Percentiles rank a stretch among this genome's conserved stretches.
These are phyloP conservation scores for Botrytis porri DNA, from an alignment of 2,329 filamentous ascomycete species.

Conservation along the genomic window DNA sequence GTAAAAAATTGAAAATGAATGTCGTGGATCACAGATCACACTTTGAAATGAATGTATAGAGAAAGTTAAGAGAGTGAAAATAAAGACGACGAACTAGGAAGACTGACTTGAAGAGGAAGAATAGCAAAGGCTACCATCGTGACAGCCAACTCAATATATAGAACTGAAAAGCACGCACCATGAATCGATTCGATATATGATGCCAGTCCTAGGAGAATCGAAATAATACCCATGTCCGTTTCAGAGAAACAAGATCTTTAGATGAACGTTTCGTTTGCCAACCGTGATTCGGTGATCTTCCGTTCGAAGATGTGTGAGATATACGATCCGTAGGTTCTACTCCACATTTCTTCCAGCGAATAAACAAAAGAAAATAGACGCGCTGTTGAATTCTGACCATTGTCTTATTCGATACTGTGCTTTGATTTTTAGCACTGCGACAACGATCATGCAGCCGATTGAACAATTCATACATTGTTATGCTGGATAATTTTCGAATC, in stretches of 20 bases:
- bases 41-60: conserved; percentile 9
- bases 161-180: background rate
- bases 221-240: background rate
- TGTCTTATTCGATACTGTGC: background rate
- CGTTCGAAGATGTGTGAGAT: background rate
- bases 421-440: background rate
- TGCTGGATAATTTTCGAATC: background rate
- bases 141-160: conserved; percentile 15
- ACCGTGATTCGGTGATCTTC: background rate
- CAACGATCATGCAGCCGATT: background rate
- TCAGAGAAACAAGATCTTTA: background rate
- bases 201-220: background rate
- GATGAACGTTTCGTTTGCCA: background rate
- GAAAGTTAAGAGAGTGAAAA: conserved; percentile 2
- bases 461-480: background rate
- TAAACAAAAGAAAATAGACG: background rate
- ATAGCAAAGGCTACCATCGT: background rate
- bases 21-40: conserved; percentile 20
- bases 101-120: conserved; percentile 16
- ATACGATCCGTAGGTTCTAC: background rate
- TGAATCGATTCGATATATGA: background rate
- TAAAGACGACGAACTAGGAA: background rate
- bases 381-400: background rate
- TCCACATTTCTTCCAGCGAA: background rate
- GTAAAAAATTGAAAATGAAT: conserved; percentile 28